Evolutionary conservation across 805 yeast genomes (phyloP), one percentile per base, ranked within the genome.

Genomic region (Candida xiaguanensis): DNA sequence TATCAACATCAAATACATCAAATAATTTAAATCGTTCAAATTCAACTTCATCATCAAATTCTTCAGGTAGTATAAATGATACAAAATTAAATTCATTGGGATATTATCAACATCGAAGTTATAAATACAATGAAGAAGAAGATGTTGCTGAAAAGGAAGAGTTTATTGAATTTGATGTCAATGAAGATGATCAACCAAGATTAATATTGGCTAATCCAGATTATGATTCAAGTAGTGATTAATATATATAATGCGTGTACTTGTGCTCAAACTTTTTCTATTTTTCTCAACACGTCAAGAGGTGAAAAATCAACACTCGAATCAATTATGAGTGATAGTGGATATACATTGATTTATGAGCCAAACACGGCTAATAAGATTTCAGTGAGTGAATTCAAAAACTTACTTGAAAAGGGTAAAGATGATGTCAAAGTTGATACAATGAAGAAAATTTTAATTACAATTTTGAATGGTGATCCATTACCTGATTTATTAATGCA

Each of bases 401-500:
- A 77, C 38, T 71, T 81, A 49, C 73, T 93, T 50, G 98, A 93
- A 67, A 87, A 85, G 61, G 93, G 95, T 39, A 78, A 78, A 47
- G 99, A 91, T 60, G 95, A 83, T 25, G 80, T 78, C 50, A 90
- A 91, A 65, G 78, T 91, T 49, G 85, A 79, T 38, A 82, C 96
- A 44, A 93, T 93, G 99, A 85, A 85, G 56, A 77, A 78, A 53
- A 85, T 93, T 49, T 74, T 93, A 49, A 78, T 85, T 43, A 75
- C 87, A 38, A 89, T 95, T 80, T 75, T 93, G 47, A 91, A 87
- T 58, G 96, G 97, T 24, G 95, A 91, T 53, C 80, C 95, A 43
- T 72, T 91, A 80, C 95, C 96, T 13, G 93, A 85, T 43, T 70
- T 93, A 49, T 76, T 93, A 64, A 93, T 93, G 99, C 96, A 90